A percentile compares a stretch with the other conserved stretches of the same genome.
phyloP scores from a whole-genome alignment of 2,329 filamentous ascomycete genomes.

The Teratosphaeriaceae sp. region DNA sequence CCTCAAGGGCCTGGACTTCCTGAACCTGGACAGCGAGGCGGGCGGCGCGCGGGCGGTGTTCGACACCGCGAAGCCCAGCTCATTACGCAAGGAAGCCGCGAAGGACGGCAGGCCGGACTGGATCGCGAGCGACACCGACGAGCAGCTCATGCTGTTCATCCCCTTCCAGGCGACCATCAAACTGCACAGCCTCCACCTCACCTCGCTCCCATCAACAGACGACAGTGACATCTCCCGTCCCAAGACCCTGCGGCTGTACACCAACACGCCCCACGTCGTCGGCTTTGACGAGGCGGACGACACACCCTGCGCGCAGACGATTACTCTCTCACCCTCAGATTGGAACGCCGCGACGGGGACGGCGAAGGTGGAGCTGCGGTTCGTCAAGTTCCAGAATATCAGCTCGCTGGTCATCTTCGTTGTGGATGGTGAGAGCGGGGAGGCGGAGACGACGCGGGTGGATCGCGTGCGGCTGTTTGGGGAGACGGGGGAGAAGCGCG shows the following conservation, averaged over 20 bases:
- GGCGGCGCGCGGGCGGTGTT: slow-evolving; percentile 70
- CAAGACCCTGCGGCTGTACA: slow-evolving; percentile 75
- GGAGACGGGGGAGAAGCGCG: slow-evolving; percentile 83
- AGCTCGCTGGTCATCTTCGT: slow-evolving; percentile 83
- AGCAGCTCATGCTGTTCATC: slow-evolving; percentile 88
- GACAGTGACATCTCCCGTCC: slow-evolving; percentile 76
- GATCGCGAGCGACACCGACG: slow-evolving; percentile 94
- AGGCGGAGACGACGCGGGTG: slow-evolving; percentile 73
- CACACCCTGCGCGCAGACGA: slow-evolving; percentile 69
- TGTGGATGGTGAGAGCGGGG: slow-evolving; percentile 69
- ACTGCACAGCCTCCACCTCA: slow-evolving; percentile 80
- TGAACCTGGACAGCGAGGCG: slow-evolving; percentile 76
- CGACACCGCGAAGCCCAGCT: slow-evolving; percentile 59
- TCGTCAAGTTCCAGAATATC: slow-evolving; percentile 97
- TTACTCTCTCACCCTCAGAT: slow-evolving; percentile 66
- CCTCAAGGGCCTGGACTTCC: slow-evolving; percentile 68
- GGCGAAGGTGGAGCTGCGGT: slow-evolving; percentile 59
- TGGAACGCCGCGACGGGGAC: slow-evolving; percentile 57
- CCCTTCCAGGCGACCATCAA: slow-evolving; percentile 86
- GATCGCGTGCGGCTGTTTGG: slow-evolving; percentile 76
- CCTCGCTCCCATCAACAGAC: slow-evolving; percentile 62
- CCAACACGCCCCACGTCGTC: slow-evolving; percentile 81
- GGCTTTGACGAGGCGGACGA: slow-evolving; percentile 95
- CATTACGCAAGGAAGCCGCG: slow-evolving; percentile 48
- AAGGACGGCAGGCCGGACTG: slow-evolving; percentile 58